Evolutionary conservation across 805 yeast genomes (phyloP).

Genomic region (Ogataea wickerhamii): DNA sequence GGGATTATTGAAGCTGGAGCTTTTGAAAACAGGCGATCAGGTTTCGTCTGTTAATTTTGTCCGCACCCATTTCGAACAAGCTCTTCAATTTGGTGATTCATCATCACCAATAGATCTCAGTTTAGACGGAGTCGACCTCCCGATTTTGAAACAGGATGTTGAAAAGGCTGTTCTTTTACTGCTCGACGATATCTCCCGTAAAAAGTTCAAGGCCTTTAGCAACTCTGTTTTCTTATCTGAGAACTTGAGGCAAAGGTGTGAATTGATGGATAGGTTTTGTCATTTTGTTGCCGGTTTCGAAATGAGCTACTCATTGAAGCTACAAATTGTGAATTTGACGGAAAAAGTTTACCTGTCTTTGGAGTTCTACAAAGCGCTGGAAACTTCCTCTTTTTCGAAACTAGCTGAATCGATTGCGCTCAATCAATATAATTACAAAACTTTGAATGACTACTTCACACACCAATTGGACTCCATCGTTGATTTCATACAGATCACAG

Average conservation of each 20-base stretch:
- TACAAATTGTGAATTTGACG: conserved; percentile 13
- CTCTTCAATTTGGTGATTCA: conserved; percentile 54
- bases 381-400: conserved; percentile 1
- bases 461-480: conserved; percentile 5
- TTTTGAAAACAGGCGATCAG: conserved; percentile 32
- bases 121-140: conserved; percentile 38
- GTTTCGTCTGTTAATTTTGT: conserved; percentile 33
- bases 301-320: conserved; percentile 9
- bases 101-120: conserved; percentile 20
- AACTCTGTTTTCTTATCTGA: conserved; percentile 47
- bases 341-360: conserved; percentile 17
- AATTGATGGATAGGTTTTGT: conserved; percentile 20
- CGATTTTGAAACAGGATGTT: conserved; percentile 37
- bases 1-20: conserved; percentile 62
- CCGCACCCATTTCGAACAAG: conserved; percentile 80
- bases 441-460: conserved; percentile 10
- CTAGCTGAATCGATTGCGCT: conserved; percentile 1
- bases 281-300: conserved; percentile 23
- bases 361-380: conserved; percentile 13
- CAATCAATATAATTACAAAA: conserved; percentile 1
- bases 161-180: conserved; percentile 51
- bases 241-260: conserved; percentile 49
- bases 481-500: conserved; percentile 2
- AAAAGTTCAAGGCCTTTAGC: conserved; percentile 54
- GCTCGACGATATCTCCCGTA: conserved; percentile 52